These are phyloP conservation scores for Arbutus unedo DNA, from an alignment of 148 eudicot genomes.

Conservation along the genomic window DNA sequence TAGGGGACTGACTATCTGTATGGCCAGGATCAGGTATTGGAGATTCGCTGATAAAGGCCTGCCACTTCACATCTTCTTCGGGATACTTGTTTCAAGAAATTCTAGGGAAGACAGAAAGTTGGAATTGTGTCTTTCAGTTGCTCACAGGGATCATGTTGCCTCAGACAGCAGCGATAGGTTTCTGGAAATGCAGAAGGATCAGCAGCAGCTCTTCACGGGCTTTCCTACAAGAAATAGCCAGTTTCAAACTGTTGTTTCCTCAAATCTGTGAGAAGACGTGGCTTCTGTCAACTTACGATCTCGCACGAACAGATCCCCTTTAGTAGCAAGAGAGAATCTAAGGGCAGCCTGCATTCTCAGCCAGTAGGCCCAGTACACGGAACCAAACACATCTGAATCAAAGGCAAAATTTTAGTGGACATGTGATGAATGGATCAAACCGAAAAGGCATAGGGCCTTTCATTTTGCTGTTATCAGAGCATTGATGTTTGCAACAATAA, in stretches of 20 bases:
- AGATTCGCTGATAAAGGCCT: not conserved
- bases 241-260: not conserved
- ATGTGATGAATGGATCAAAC: not conserved
- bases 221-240: not conserved
- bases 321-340: not conserved
- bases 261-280: not conserved
- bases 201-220: not conserved
- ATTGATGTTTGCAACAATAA: not conserved
- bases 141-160: constrained; percentile 1
- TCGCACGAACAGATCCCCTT: not conserved
- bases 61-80: not conserved
- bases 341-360: not conserved
- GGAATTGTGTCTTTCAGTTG: constrained; percentile 1
- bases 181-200: not conserved
- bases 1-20: not conserved
- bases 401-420: not conserved
- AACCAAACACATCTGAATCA: not conserved
- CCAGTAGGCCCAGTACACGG: no score
- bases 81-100: not conserved
- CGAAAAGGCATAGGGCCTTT: not conserved
- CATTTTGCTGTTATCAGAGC: not conserved
- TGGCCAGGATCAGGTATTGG: not conserved
- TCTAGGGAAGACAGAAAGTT: not conserved
- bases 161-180: not conserved
- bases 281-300: not conserved